These are phyloP conservation scores for Phytomonas sp. DNA, from an alignment of 208 protist genomes.

Conservation along the genomic window DNA sequence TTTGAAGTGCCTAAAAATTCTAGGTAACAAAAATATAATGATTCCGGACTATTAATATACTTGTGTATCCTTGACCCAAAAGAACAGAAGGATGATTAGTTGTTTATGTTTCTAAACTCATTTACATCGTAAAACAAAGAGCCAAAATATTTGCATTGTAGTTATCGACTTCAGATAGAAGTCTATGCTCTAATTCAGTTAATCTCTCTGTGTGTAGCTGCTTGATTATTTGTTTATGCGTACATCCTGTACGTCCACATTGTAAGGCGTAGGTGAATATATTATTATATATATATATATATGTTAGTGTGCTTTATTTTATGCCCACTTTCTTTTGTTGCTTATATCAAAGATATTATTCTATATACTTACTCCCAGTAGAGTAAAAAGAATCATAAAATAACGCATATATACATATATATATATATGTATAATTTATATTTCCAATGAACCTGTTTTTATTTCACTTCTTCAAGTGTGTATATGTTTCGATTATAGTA, in stretches of 20 bases:
- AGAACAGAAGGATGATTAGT: neutral
- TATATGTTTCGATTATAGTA: constrained; percentile 1
- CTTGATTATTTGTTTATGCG: constrained; percentile 10
- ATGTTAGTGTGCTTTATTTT: neutral
- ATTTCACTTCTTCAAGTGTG: neutral
- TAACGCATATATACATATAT: neutral
- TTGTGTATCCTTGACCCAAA: neutral
- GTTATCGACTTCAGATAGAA: constrained; percentile 11
- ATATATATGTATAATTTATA: neutral
- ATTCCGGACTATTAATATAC: neutral
- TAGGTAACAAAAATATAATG: neutral
- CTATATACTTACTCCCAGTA: neutral
- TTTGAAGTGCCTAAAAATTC: neutral
- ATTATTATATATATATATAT: constrained; percentile 7
- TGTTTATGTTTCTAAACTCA: neutral
- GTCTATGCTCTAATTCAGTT: neutral
- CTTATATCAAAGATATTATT: neutral
- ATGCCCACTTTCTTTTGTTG: constrained; percentile 4
- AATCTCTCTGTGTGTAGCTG: constrained; percentile 8
- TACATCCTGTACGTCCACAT: neutral
- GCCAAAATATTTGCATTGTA: neutral
- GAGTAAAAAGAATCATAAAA: constrained; percentile 3
- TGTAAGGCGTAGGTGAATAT: neutral
- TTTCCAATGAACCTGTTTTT: neutral
- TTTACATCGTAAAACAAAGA: neutral